These are phyloP conservation scores for Aspergillus flavus DNA, from an alignment of 2,329 filamentous ascomycete genomes.

Conservation along the genomic window DNA sequence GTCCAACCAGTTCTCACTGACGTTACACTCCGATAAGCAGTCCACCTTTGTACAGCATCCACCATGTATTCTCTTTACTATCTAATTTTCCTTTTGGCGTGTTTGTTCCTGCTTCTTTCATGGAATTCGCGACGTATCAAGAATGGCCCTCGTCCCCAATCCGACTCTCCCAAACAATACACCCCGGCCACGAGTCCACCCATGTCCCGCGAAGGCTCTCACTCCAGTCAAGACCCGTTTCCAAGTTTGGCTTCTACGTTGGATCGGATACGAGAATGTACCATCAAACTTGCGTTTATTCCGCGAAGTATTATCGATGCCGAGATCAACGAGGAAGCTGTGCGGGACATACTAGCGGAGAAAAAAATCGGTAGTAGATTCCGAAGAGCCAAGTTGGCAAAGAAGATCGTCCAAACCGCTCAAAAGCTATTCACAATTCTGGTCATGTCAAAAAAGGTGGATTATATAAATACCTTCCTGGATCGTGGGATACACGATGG, in stretches of 20 bases:
- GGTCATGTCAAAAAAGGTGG: neutral
- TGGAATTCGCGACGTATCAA: neutral
- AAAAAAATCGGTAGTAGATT: neutral
- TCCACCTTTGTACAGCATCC: neutral
- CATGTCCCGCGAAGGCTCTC: neutral
- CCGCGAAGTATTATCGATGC: neutral
- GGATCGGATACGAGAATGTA: neutral
- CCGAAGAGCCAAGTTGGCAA: neutral
- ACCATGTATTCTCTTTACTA: neutral
- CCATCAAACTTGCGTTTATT: neutral
- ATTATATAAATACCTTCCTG: neutral
- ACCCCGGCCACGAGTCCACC: neutral
- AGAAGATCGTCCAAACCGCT: neutral
- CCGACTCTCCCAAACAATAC: neutral
- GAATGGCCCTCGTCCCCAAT: neutral
- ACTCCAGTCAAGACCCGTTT: neutral
- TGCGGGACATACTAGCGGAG: conserved; percentile 5
- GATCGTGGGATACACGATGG: conserved; percentile 4
- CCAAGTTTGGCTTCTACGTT: neutral
- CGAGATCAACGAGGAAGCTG: neutral
- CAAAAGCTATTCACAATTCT: conserved; percentile 6
- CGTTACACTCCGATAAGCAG: neutral
- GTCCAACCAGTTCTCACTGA: neutral
- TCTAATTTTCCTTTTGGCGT: neutral
- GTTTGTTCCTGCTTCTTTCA: neutral